Evolutionary conservation across 2,329 filamentous ascomycete genomes (phyloP), one percentile per base, ranked within the genome.

Genomic region (Didymosphaeria variabile): DNA sequence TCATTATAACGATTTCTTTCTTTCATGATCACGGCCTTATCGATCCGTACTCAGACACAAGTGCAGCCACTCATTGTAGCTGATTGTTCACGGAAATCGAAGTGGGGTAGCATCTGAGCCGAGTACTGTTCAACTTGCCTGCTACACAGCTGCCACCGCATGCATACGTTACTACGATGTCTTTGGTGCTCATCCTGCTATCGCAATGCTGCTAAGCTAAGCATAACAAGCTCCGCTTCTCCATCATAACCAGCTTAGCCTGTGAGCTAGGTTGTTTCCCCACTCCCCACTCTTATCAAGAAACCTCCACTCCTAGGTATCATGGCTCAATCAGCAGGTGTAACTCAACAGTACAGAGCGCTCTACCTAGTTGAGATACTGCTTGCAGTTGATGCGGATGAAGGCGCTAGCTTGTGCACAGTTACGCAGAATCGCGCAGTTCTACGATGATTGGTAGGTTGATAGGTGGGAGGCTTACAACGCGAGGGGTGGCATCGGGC

Each of bases 271-370:
- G 26, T n/a, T 36, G 17, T 15, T 31, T 12, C 51, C 51, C 51
- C 34, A 42, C 34, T 42, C 36, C 34, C 51, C 51, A 53, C 50
- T 53, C 50, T 53, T 53, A 53, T 40, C 50, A 40, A 38, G 13
- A 9, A 8, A 7, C 13, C 32, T 21, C 23, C 50, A 53, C 50
- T 53, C 34, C 50, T 53, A n/a, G n/a, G n/a, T n/a, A 26, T 31
- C 19, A 40, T 45, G 21, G 26, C 7, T 26, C 34, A 23, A 34
- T n/a, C 13, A 21, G 47, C 29, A 13, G 26, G 23, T 47, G 17
- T 15, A 6, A 36, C 42, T 21, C 19, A 19, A 45, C 19, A 21
- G 19, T 10, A 45, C 17, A 9, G 38, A 40, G 17, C n/a, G 17
- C 38, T 19, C 21, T 21, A 5, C 42, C 42, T 45, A 21, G 8